phyloP scores from a whole-genome alignment of 208 protist species.

The Trypanosoma caninum region DNA sequence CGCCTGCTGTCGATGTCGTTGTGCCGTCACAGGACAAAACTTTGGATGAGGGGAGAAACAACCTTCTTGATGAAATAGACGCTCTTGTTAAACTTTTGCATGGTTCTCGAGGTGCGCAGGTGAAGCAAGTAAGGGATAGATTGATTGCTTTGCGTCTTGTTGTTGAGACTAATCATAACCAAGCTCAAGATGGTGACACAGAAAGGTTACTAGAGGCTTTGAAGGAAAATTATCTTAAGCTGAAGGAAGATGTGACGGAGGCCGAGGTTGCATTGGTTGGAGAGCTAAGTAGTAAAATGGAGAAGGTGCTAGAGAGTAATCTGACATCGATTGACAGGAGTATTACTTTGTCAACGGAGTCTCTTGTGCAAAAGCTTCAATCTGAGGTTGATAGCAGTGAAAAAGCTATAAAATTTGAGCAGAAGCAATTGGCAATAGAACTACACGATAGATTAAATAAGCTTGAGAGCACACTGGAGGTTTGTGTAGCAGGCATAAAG shows the following conservation, averaged over 20 bases:
- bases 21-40: neutral
- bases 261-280: constrained; percentile 13
- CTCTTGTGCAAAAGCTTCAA: constrained; percentile 6
- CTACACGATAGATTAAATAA: constrained; percentile 22
- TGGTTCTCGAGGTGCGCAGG: constrained; percentile 4
- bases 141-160: constrained; percentile 13
- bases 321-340: neutral
- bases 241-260: constrained; percentile 13
- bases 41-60: constrained; percentile 21
- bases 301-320: constrained; percentile 14
- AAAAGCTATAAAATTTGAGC: neutral
- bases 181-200: neutral
- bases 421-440: constrained; percentile 1
- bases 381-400: constrained; percentile 3
- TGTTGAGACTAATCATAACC: neutral
- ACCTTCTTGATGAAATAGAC: constrained; percentile 18
- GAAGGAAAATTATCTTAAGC: constrained; percentile 16
- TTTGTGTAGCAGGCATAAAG: neutral
- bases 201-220: constrained; percentile 8
- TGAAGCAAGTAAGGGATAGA: constrained; percentile 19
- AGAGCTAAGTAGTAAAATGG: constrained; percentile 2
- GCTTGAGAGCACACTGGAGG: constrained; percentile 6
- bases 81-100: constrained; percentile 10
- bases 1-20: neutral
- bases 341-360: neutral